A percentile compares a stretch with the other conserved stretches of the same genome.
These are phyloP conservation scores for Rhizophagus sp. DNA, from an alignment of 192 early-diverging fungal species.

Conservation along the genomic window DNA sequence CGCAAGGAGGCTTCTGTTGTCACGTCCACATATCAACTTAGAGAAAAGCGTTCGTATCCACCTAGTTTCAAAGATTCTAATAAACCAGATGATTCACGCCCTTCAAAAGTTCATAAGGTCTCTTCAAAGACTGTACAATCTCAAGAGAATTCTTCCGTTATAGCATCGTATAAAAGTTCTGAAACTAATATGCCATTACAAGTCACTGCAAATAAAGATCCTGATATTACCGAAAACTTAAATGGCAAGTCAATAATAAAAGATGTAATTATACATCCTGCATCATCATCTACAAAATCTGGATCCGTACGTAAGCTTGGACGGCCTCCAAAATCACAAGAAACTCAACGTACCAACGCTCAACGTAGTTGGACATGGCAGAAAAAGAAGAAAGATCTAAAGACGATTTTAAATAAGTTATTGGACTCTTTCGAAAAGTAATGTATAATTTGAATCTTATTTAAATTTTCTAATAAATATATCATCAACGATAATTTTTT, in stretches of 20 bases:
- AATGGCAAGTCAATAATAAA: not conserved
- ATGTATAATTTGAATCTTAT: not conserved
- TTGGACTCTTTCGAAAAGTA: slow-evolving; percentile 17
- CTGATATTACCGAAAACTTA: not conserved
- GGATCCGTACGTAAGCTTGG: slow-evolving; percentile 8
- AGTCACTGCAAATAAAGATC: not conserved
- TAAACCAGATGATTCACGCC: not conserved
- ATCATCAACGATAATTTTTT: not conserved
- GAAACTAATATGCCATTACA: not conserved
- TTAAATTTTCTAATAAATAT: not conserved
- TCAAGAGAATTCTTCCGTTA: not conserved
- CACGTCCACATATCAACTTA: not conserved
- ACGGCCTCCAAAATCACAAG: slow-evolving; percentile 17
- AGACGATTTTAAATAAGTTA: slow-evolving; percentile 16
- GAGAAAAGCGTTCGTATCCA: slow-evolving; percentile 5
- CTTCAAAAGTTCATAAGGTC: not conserved
- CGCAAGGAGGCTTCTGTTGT: not conserved
- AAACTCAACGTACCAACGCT: not conserved
- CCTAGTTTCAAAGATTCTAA: not conserved
- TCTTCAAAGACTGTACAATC: not conserved
- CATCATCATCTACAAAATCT: not conserved
- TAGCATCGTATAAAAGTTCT: not conserved
- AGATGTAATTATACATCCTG: not conserved
- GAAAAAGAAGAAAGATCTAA: slow-evolving; percentile 18
- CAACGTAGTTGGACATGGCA: slow-evolving; percentile 14